Evolutionary conservation across 2,329 filamentous ascomycete species (phyloP), one percentile per base, ranked within the genome.

Genomic region (Aspergillus sojae): DNA sequence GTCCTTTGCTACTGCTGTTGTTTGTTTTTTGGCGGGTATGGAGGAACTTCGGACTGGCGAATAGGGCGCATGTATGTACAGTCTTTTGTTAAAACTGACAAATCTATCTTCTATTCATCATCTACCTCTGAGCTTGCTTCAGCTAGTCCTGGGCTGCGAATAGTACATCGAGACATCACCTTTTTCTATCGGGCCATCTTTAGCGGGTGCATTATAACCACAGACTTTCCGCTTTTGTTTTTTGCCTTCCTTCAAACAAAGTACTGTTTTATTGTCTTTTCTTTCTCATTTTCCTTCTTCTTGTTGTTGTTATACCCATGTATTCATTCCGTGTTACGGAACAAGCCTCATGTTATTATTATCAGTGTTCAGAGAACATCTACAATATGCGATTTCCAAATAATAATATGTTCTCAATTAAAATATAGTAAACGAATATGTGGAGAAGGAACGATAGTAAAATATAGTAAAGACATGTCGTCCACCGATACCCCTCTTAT

Each of bases 11-110:
- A 23, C 52, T 4, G 52, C 52, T 23, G 52, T 54, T 54, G 52
- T 54, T 23, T 54, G 52, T 32, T 54, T 54, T 36, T 23, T 54
- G 52, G 52, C 52, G 4, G 52, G 52, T 14, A 34, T 54, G n/a
- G 52, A 50, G 23, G 3, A 30, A 26, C 16, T 30, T 19, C 46
- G 16, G 6, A 2, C 10, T 28, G 46, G 26, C 14, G 46, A 50
- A 50, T 50, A 50, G 46, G 23, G 21, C 9, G 10, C 9, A 28
- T 34, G 11, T 55, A 10, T 14, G 19, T 63, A 46, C 19, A 3
- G 11, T 11, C 9, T 5, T 21, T 14, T 14, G 5, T 46, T 21
- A 16, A 46, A 2, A 46, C 21, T 41, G 39, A 4, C 39, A 19
- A 41, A 41, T 41, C 39, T 41, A 41, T 41, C 39, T 41, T 41